phyloP scores from a whole-genome alignment of 352 stramenopile genomes.

The Phytopythium oedochilum region DNA sequence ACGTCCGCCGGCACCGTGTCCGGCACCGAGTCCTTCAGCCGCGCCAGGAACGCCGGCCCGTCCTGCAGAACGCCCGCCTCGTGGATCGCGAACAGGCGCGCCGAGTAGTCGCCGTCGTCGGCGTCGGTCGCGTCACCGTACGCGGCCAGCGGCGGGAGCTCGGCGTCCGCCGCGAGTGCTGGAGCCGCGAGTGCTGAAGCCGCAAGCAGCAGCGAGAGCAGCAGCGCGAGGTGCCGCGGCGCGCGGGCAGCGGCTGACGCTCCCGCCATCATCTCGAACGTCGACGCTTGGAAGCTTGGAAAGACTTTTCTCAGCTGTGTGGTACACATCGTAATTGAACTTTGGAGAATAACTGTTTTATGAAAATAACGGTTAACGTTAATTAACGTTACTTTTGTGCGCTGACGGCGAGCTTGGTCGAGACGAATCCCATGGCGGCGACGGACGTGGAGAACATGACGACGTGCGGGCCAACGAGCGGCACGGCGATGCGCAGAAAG shows the following conservation, averaged over 20 bases:
- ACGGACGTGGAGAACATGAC: slow-evolving; percentile 68
- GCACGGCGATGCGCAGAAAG: slow-evolving; percentile 57
- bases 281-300: not conserved
- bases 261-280: not conserved
- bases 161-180: not conserved
- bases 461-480: slow-evolving; percentile 49
- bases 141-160: not conserved
- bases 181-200: not conserved
- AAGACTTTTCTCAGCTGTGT: not conserved
- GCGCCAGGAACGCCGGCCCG: slow-evolving; percentile 24
- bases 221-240: not conserved
- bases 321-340: too few relatives aligned
- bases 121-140: not conserved
- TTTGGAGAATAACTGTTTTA: too few relatives aligned
- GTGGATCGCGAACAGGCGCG: slow-evolving; percentile 3
- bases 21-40: slow-evolving; percentile 34
- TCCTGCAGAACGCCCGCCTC: slow-evolving; percentile 5
- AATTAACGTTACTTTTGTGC: too few relatives aligned
- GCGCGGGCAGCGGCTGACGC: not conserved
- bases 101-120: not conserved
- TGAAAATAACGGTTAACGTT: too few relatives aligned
- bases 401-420: slow-evolving; percentile 49
- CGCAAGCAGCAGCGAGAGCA: not conserved
- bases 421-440: slow-evolving; percentile 61
- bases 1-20: slow-evolving; percentile 63